phyloP scores from a whole-genome alignment of 2,329 filamentous ascomycete genomes.

The Talaromyces marneffei region DNA sequence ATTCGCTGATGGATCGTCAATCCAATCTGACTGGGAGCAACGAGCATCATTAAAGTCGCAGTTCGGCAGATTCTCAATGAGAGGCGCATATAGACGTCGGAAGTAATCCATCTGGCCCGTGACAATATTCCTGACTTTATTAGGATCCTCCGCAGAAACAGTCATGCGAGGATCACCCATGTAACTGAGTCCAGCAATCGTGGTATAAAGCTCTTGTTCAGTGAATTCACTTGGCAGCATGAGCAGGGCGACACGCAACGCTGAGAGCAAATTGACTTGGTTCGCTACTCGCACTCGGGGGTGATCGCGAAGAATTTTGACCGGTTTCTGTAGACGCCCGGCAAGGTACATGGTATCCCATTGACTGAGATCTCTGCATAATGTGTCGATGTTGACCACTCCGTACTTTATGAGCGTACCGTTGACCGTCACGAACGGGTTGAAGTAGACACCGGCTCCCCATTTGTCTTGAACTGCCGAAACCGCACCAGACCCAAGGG shows the following conservation, averaged over 20 bases:
- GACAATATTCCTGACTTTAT: conserved; percentile 92
- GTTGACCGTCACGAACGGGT: conserved; percentile 89
- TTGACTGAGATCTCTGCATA: conserved; percentile 76
- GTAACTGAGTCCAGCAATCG: conserved; percentile 88
- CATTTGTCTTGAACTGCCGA: conserved; percentile 79
- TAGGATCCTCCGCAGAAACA: conserved; percentile 80
- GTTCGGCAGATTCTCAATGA: conserved; percentile 87
- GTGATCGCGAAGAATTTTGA: conserved; percentile 94
- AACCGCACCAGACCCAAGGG: conserved; percentile 76
- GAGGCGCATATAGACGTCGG: conserved; percentile 79
- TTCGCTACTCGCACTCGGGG: conserved; percentile 88
- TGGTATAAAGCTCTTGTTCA: conserved; percentile 80
- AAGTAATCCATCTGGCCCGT: conserved; percentile 87
- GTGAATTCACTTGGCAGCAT: conserved; percentile 79
- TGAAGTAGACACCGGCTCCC: conserved; percentile 96
- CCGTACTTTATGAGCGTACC: conserved; percentile 97
- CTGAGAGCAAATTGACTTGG: conserved; percentile 90
- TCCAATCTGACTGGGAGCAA: conserved; percentile 56
- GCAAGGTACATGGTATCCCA: conserved; percentile 98
- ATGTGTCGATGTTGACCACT: conserved; percentile 86
- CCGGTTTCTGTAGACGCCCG: conserved; percentile 90
- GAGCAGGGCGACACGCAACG: conserved; percentile 80
- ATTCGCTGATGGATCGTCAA: conserved; percentile 58
- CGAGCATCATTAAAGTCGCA: conserved; percentile 66
- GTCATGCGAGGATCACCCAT: conserved; percentile 95